Evolutionary conservation across 139 green algal genomes (phyloP).

Genomic region (Desmodesmus armatus): DNA sequence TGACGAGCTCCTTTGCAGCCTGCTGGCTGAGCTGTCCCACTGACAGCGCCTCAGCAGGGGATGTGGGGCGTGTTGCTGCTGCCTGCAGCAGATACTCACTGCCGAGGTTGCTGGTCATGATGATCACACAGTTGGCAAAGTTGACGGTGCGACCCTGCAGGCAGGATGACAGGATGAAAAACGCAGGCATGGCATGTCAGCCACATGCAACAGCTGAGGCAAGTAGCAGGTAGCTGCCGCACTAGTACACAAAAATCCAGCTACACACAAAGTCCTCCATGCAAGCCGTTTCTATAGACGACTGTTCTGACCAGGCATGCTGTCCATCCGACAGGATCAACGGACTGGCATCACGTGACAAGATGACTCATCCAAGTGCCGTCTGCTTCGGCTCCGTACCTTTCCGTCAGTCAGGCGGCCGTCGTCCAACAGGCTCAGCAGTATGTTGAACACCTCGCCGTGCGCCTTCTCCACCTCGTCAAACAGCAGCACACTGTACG

Average conservation of each 20-base stretch:
- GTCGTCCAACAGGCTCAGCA: constrained; percentile 94
- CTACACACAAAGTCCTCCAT: too few relatives aligned
- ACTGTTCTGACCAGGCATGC: too few relatives aligned
- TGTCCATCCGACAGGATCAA: too few relatives aligned
- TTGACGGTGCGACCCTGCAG: constrained; percentile 89
- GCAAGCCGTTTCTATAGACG: too few relatives aligned
- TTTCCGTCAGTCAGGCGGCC: constrained; percentile 89
- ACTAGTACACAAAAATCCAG: too few relatives aligned
- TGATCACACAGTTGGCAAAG: constrained; percentile 95
- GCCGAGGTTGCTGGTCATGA: constrained; percentile 97
- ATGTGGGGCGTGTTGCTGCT: constrained; percentile 17
- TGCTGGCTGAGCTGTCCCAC: not conserved
- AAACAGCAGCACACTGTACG: constrained; percentile 85
- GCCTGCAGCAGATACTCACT: constrained; percentile 50
- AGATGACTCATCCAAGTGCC: too few relatives aligned
- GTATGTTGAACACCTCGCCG: constrained; percentile 83
- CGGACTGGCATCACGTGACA: too few relatives aligned
- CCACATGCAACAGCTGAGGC: too few relatives aligned
- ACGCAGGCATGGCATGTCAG: too few relatives aligned
- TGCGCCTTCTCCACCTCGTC: constrained; percentile 84
- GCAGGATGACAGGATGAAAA: too few relatives aligned
- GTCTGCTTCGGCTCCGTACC: constrained; percentile 29
- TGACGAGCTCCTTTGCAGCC: constrained; percentile 17
- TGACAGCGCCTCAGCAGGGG: not conserved
- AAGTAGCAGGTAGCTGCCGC: too few relatives aligned